Percentiles rank a stretch among this genome's conserved stretches.
Evolutionary conservation across 176 grass and related monocot species (phyloP).

Genomic region (Poa annua): DNA sequence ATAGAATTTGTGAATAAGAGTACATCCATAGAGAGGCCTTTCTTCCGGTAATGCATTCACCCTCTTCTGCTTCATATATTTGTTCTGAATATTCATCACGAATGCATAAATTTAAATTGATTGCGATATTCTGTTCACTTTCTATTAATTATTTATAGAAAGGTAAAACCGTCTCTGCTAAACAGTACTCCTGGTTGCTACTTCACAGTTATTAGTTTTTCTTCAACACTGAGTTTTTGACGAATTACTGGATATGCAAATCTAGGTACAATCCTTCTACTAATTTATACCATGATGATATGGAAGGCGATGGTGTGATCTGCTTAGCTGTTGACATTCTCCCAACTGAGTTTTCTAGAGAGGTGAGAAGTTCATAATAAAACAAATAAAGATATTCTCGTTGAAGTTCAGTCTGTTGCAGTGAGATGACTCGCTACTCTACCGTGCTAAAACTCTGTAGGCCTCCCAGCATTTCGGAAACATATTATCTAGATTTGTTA

Average conservation of each 20-base stretch:
- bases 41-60: slow-evolving; percentile 67
- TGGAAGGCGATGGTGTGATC: slow-evolving; percentile 75
- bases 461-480: slow-evolving; percentile 97
- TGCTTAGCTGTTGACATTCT: slow-evolving; percentile 96
- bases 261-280: slow-evolving; percentile 71
- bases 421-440: slow-evolving; percentile 5
- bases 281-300: slow-evolving; percentile 82
- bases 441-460: slow-evolving; percentile 50
- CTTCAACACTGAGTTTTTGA: slow-evolving; percentile 9
- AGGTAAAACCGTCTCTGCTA: slow-evolving; percentile 1
- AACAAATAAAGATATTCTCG: slow-evolving; percentile 13
- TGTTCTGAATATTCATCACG: background rate
- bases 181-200: slow-evolving; percentile 11
- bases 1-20: slow-evolving; percentile 86
- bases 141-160: slow-evolving; percentile 12
- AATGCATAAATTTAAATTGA: slow-evolving; percentile 29
- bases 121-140: background rate
- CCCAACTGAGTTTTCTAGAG: slow-evolving; percentile 92
- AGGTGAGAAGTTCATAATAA: slow-evolving; percentile 53
- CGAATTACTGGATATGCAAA: slow-evolving; percentile 37
- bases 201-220: slow-evolving; percentile 5
- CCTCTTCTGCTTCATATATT: slow-evolving; percentile 28
- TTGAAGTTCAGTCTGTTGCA: background rate
- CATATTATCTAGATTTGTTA: slow-evolving; percentile 79
- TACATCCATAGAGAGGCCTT: slow-evolving; percentile 92